A percentile compares a stretch with the other conserved stretches of the same genome.
Evolutionary conservation across 169 alveolate genomes (phyloP).

Genomic region (Plasmodium reichenowi): DNA sequence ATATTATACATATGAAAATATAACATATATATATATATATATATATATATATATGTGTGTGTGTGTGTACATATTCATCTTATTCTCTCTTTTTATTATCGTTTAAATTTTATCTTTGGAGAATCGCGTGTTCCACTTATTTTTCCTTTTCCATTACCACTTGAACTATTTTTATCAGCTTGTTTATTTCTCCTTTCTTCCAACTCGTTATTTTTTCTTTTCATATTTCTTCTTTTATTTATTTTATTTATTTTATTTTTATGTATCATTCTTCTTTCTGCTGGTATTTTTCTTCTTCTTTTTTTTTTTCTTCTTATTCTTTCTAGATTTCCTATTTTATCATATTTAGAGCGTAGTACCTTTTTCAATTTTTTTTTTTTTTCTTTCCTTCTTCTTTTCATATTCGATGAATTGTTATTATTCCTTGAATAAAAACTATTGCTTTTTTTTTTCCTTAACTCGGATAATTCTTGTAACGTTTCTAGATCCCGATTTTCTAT

Average conservation of each 20-base stretch:
- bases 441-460: too few species aligned
- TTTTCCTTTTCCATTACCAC: neutral
- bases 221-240: neutral
- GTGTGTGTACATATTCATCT: neutral
- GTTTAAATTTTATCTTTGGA: neutral
- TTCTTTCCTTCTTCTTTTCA: neutral
- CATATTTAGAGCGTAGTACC: too few species aligned
- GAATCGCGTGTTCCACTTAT: neutral
- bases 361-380: neutral
- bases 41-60: neutral
- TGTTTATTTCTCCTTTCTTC: neutral
- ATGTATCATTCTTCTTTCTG: neutral
- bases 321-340: too few species aligned
- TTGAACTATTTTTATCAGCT: neutral
- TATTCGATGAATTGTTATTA: neutral
- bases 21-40: neutral
- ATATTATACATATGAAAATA: too few species aligned
- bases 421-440: neutral
- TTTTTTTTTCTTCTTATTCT: neutral
- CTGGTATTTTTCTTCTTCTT: neutral
- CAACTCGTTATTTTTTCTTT: neutral
- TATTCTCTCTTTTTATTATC: neutral
- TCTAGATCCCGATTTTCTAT: too few species aligned
- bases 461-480: too few species aligned
- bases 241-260: neutral